Percentiles rank a stretch among this genome's conserved stretches.
Conservation (phyloP, 257 asterid species). For the Capsicum chinense region DNA sequence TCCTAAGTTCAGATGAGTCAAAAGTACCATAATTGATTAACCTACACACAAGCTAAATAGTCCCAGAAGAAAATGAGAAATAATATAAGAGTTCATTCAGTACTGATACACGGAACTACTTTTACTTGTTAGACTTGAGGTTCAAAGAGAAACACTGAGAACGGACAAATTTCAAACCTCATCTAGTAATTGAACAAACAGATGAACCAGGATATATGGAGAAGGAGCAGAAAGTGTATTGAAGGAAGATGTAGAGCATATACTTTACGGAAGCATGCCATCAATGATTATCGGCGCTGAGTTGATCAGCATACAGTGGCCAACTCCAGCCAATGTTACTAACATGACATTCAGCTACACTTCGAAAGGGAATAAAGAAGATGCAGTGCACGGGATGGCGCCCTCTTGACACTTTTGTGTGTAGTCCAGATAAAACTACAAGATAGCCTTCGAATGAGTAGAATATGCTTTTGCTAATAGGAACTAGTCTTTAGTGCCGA, state of each 20-base stretch:
- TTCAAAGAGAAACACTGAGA: conserved; percentile 25
- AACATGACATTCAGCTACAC: not conserved
- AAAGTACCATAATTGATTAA: conserved; percentile 13
- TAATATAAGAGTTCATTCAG: not conserved
- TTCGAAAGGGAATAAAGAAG: not conserved
- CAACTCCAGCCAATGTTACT: not conserved
- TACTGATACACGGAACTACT: not conserved
- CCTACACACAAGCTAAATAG: not conserved
- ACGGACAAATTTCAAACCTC: not conserved
- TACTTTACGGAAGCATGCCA: conserved; percentile 7
- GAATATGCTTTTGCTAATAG: not conserved
- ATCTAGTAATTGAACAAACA: not conserved
- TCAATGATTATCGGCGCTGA: not conserved
- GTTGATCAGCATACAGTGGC: not conserved
- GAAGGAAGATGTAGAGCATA: not conserved
- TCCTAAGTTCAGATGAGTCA: not conserved
- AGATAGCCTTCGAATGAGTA: not conserved
- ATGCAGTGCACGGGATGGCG: not conserved
- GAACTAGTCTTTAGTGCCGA: not conserved
- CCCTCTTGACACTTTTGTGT: not conserved
- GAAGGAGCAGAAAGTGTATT: not conserved
- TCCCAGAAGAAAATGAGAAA: conserved; percentile 18
- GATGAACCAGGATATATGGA: not conserved
- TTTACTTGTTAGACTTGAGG: not conserved
- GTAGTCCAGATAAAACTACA: not conserved